These are phyloP conservation scores for Strobilomyces dryophilus DNA, from an alignment of 768 basidiomycete genomes.

Conservation along the genomic window DNA sequence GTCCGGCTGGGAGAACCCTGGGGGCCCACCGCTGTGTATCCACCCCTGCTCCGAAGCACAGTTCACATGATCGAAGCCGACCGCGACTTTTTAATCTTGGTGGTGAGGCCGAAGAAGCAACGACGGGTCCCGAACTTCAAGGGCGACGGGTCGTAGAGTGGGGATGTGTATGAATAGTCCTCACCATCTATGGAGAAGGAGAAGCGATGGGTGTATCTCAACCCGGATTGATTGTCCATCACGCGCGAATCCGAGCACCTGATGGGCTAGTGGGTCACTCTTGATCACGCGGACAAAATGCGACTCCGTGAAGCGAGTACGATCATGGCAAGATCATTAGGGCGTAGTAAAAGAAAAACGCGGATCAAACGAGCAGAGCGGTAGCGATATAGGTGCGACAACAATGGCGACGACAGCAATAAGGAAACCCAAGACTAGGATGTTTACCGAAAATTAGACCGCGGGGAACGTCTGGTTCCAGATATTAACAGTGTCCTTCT, in stretches of 20 bases:
- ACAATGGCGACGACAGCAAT: slow-evolving; percentile 12
- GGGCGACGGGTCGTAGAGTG: slow-evolving; percentile 6
- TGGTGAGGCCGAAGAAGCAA: slow-evolving; percentile 7
- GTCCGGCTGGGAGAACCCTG: not conserved
- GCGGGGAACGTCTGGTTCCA: slow-evolving; percentile 12
- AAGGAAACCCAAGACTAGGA: not conserved
- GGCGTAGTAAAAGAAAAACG: slow-evolving; percentile 14
- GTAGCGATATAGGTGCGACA: slow-evolving; percentile 6
- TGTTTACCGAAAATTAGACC: slow-evolving; percentile 6
- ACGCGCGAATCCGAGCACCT: not conserved
- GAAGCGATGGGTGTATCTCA: not conserved
- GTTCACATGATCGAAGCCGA: slow-evolving; percentile 6
- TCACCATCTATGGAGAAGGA: slow-evolving; percentile 5
- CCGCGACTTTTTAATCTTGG: slow-evolving; percentile 21
- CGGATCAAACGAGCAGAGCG: slow-evolving; percentile 6
- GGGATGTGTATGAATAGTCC: not conserved
- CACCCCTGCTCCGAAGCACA: slow-evolving; percentile 11
- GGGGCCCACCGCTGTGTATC: slow-evolving; percentile 1
- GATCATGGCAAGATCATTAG: slow-evolving; percentile 13
- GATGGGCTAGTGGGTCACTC: slow-evolving; percentile 21
- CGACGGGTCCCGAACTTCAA: slow-evolving; percentile 11
- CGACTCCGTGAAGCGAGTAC: slow-evolving; percentile 19
- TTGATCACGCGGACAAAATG: slow-evolving; percentile 1
- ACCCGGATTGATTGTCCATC: slow-evolving; percentile 19
- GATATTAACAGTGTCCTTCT: slow-evolving; percentile 4